These are phyloP conservation scores for Effrenium voratum DNA, from an alignment of 73 alveolate species.

Conservation along the genomic window DNA sequence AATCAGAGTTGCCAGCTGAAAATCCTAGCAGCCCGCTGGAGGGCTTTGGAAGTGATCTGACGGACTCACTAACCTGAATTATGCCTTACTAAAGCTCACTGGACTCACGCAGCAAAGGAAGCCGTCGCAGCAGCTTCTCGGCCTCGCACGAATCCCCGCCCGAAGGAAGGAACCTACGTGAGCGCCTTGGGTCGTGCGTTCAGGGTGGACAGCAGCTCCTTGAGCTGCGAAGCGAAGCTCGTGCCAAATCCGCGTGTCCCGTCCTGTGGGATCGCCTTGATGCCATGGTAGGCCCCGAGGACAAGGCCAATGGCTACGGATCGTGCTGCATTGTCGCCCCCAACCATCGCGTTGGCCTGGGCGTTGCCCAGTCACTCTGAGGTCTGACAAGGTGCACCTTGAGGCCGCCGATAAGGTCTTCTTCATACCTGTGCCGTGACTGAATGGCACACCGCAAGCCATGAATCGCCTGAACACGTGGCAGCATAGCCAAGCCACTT, in stretches of 20 bases:
- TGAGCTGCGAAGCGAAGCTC: not conserved
- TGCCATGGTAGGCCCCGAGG: slow-evolving; percentile 59
- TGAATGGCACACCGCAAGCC: not conserved
- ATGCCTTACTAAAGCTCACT: too few relatives aligned
- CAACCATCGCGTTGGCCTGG: slow-evolving; percentile 92
- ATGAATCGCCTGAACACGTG: not conserved
- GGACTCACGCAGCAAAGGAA: slow-evolving; percentile 45
- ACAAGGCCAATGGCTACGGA: slow-evolving; percentile 84
- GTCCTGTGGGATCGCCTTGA: slow-evolving; percentile 75
- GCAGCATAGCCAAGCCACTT: not conserved
- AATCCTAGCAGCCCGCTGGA: too few relatives aligned
- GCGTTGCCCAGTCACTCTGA: not conserved
- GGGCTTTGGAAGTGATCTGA: too few relatives aligned
- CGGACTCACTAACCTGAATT: too few relatives aligned
- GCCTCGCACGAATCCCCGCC: not conserved
- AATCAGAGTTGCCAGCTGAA: too few relatives aligned
- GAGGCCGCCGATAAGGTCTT: slow-evolving; percentile 59
- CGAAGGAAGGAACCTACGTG: not conserved
- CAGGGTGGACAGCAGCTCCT: slow-evolving; percentile 46
- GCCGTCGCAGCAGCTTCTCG: slow-evolving; percentile 28
- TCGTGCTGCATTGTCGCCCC: slow-evolving; percentile 91
- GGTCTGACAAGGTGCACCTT: not conserved
- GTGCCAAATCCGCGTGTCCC: too few relatives aligned
- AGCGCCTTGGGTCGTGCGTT: slow-evolving; percentile 71
- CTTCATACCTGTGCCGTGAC: slow-evolving; percentile 20